Conservation (phyloP, 257 asterid genomes). For the Leonotis leonurus region DNA sequence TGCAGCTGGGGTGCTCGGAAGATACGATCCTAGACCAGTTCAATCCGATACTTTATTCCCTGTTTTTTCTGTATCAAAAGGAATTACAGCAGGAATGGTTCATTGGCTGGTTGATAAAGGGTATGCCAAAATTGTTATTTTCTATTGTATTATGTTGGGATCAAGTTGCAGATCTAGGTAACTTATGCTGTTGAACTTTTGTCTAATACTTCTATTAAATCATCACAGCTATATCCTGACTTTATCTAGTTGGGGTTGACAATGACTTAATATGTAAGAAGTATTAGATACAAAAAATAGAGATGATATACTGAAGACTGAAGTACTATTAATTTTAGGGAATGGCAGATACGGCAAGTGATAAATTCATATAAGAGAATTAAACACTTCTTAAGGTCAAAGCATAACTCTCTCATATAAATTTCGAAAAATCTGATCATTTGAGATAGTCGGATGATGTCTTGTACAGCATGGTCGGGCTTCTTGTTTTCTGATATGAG, state of each 20-base stretch:
- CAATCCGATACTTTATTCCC: constrained; percentile 96
- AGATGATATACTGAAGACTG: neutral
- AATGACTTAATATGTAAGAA: neutral
- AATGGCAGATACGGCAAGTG: neutral
- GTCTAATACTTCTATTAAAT: constrained; percentile 6
- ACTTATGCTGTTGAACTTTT: constrained; percentile 1
- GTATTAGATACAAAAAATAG: neutral
- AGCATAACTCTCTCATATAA: neutral
- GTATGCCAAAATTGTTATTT: constrained; percentile 39
- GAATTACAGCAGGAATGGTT: constrained; percentile 85
- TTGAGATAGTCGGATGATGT: neutral
- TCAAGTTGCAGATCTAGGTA: constrained; percentile 9
- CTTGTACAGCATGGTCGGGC: no score
- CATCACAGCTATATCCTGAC: neutral
- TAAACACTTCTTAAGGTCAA: neutral
- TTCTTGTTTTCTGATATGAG: neutral
- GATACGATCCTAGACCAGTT: constrained; percentile 98
- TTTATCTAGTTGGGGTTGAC: neutral
- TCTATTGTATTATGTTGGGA: constrained; percentile 13
- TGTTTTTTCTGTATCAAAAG: constrained; percentile 88
- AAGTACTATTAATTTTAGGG: neutral
- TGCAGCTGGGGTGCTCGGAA: constrained; percentile 95
- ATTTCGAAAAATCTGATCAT: neutral
- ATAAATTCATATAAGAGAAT: neutral
- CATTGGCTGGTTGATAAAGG: constrained; percentile 93